Conservation (phyloP, 148 eudicot genomes). For the Simmondsia chinensis region DNA sequence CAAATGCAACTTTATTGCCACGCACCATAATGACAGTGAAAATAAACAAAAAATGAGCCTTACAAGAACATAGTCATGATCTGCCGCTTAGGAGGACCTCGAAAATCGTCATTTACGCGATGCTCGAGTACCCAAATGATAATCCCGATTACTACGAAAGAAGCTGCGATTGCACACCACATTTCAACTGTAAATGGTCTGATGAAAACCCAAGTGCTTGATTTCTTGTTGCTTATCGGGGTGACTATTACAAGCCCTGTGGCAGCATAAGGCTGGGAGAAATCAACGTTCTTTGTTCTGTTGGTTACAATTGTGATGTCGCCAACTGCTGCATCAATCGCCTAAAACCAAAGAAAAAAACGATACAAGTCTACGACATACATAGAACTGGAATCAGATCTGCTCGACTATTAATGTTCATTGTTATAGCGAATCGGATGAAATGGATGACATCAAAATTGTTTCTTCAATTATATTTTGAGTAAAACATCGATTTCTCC, state of each 20-base stretch:
- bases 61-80: constrained; percentile 47
- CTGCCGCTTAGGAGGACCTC: constrained; percentile 61
- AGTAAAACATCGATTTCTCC: no score
- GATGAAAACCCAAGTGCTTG: constrained; percentile 59
- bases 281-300: constrained; percentile 50
- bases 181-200: constrained; percentile 42
- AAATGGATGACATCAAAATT: no score
- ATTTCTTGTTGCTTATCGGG: constrained; percentile 21
- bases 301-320: constrained; percentile 53
- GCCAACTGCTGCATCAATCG: constrained; percentile 55
- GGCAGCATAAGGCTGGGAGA: constrained; percentile 53
- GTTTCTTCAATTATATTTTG: no score
- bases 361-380: background rate
- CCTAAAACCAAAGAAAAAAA: constrained; percentile 25
- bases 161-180: constrained; percentile 47
- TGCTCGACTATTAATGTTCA: no score
- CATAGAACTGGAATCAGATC: background rate
- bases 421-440: no score
- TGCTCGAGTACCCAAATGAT: constrained; percentile 73
- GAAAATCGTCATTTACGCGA: constrained; percentile 54
- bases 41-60: constrained; percentile 12
- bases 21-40: no score
- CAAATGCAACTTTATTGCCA: no score
- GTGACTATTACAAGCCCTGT: constrained; percentile 68
- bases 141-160: constrained; percentile 41